Conservation (phyloP, 352 stramenopile species). For the Phytophthora sp. region DNA sequence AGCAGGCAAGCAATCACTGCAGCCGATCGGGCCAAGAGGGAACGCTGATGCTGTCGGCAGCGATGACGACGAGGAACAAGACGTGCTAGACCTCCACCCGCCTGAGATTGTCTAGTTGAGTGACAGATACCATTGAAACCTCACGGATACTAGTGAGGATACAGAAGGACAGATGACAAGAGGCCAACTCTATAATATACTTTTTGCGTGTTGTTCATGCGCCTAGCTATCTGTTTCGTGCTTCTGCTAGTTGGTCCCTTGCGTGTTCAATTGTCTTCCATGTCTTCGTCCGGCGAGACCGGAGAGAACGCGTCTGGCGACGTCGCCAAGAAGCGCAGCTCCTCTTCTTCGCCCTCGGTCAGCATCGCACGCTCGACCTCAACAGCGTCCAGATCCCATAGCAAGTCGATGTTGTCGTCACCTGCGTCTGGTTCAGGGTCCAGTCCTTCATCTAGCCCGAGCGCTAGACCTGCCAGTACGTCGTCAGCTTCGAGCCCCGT, state of each 20-base stretch:
- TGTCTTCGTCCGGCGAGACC: background rate
- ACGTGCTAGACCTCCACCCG: conserved; percentile 42
- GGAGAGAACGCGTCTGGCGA: conserved; percentile 1
- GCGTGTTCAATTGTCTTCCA: conserved; percentile 19
- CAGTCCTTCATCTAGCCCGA: conserved; percentile 24
- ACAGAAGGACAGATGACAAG: background rate
- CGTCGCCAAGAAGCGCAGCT: conserved; percentile 25
- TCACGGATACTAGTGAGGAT: background rate
- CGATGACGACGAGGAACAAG: conserved; percentile 51
- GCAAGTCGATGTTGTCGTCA: conserved; percentile 26
- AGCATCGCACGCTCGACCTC: conserved; percentile 13
- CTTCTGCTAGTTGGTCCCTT: background rate
- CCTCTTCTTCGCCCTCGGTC: conserved; percentile 21
- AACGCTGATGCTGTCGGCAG: conserved; percentile 1
- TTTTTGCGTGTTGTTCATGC: conserved; percentile 15
- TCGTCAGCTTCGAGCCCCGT: conserved; percentile 5
- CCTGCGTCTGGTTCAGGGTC: background rate
- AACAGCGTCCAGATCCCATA: conserved; percentile 25
- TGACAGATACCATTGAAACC: background rate
- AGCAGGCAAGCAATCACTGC: conserved; percentile 14
- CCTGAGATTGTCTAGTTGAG: conserved; percentile 41
- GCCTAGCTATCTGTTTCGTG: background rate
- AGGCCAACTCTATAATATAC: conserved; percentile 18
- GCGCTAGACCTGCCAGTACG: conserved; percentile 17
- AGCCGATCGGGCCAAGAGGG: conserved; percentile 11